A percentile compares a stretch with the other conserved stretches of the same genome.
These are phyloP conservation scores for Marasmius tenuissimus DNA, from an alignment of 1,284 basidiomycete genomes.

Conservation along the genomic window DNA sequence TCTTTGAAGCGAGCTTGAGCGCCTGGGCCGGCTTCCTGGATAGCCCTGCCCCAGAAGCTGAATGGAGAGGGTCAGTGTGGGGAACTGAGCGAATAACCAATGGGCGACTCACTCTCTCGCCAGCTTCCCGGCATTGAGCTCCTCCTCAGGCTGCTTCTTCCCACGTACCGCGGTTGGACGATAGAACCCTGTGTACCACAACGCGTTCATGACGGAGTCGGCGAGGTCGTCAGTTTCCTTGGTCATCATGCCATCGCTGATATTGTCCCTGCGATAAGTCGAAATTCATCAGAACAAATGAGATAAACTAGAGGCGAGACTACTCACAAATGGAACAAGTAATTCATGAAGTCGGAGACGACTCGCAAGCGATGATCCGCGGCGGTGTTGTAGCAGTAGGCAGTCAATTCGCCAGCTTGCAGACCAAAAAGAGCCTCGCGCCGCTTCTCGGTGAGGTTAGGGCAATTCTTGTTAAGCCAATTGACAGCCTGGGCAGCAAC, in stretches of 20 bases:
- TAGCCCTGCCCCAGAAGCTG: conserved; percentile 55
- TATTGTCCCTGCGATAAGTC: conserved; percentile 47
- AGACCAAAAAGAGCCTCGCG: conserved; percentile 53
- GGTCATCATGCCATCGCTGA: conserved; percentile 56
- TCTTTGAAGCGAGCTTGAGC: conserved; percentile 58
- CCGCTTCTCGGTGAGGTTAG: conserved; percentile 48
- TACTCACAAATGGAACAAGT: conserved; percentile 51
- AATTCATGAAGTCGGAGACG: conserved; percentile 60
- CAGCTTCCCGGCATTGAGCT: conserved; percentile 49
- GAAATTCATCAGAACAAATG: background rate
- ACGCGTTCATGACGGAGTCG: conserved; percentile 52
- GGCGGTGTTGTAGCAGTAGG: conserved; percentile 60
- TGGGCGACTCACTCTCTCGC: conserved; percentile 49
- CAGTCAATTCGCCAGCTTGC: conserved; percentile 68
- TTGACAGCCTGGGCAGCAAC: conserved; percentile 54
- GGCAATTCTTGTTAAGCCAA: conserved; percentile 56
- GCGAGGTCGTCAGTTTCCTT: conserved; percentile 45
- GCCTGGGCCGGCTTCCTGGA: conserved; percentile 46
- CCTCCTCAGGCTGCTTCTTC: conserved; percentile 33
- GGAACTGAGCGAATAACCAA: conserved; percentile 9
- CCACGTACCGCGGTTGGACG: conserved; percentile 33
- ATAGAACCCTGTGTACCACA: conserved; percentile 45
- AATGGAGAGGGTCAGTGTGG: conserved; percentile 8
- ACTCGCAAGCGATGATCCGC: conserved; percentile 57
- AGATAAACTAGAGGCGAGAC: conserved; percentile 8